Evolutionary conservation across 768 basidiomycete species (phyloP), one percentile per base, ranked within the genome.

Genomic region (Chlorophyllum brunneum): DNA sequence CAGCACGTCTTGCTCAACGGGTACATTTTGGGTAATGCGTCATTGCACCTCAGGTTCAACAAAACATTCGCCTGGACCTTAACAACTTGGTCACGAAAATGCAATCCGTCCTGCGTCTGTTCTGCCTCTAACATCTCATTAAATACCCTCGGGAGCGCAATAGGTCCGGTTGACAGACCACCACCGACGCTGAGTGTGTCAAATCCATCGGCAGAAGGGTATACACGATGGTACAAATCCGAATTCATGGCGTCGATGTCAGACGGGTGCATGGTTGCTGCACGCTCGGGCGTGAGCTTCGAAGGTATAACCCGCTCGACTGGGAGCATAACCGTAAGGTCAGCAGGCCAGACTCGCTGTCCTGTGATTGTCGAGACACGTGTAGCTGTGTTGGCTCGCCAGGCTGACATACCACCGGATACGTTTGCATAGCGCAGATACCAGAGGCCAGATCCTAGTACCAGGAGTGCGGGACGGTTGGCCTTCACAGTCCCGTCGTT

Each of bases 201-300:
- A 23, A 41, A 23, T 22, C 29, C 44, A 54, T 31, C 40, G 44
- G 30, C 40, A 50, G 34, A 56, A 40, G 72, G 70, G 54, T 74
- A 66, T 18, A 90, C 78, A 47, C 88, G 81, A 62, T 90, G 87
- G 54, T 73, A 75, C 45, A 94, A 75, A 64, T 90, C 86, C 2
- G 87, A 85, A 66, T 97, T 95, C 92, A 97, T 94, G 34, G 87
- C 88, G 59, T 92, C 86, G 50, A 95, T 85, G 61, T 94, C 90
- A 11, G 85, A 78, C 22, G 81, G 74, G 51, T 80, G 80, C 74
- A 97, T 88, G 8, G 83, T 85, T 23, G 71, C 61, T 5, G 81
- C 79, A 48, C 91, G 79, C 24, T 83, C 81, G 2, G 70, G 65
- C 0, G 82, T 78, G 23, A 97, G 69, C 62, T 86, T 87, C 10